Percentiles rank a stretch among this genome's conserved stretches.
These are phyloP conservation scores for Scenedesmus sp. DNA, from an alignment of 163 green algal species.

Conservation along the genomic window DNA sequence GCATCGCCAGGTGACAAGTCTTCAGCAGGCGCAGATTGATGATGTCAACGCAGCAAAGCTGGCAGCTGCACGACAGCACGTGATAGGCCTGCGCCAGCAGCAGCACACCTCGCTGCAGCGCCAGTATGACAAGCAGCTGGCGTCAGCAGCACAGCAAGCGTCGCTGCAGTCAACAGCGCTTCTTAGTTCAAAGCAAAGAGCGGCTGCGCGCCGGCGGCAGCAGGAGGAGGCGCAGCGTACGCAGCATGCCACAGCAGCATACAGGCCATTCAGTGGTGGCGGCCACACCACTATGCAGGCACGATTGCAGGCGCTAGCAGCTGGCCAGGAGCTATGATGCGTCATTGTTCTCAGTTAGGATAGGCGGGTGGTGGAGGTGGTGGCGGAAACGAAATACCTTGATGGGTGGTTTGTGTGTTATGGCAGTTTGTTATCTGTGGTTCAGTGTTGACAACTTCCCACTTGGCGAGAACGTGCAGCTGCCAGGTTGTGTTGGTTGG, in stretches of 20 bases:
- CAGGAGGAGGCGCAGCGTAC: constrained; percentile 31
- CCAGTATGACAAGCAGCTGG: constrained; percentile 10
- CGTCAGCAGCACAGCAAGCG: not conserved
- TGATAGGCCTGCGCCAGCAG: not conserved
- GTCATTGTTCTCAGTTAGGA: not conserved
- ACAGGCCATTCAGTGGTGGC: not conserved
- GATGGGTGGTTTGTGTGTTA: not conserved
- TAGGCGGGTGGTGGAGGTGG: not conserved
- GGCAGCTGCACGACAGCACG: not conserved
- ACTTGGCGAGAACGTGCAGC: too few species aligned
- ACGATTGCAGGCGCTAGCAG: constrained; percentile 56
- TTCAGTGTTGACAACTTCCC: not conserved
- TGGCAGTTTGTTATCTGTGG: not conserved
- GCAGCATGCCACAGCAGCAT: constrained; percentile 40
- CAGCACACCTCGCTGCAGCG: constrained; percentile 19
- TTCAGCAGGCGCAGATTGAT: not conserved
- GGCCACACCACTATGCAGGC: constrained; percentile 60
- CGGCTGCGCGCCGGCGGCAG: not conserved
- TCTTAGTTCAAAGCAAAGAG: not conserved
- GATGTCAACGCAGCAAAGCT: constrained; percentile 30
- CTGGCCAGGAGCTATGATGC: constrained; percentile 50
- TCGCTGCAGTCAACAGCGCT: not conserved
- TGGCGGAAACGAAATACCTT: not conserved
- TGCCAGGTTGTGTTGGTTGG: too few species aligned
- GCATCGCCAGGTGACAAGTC: constrained; percentile 57